Evolutionary conservation across 805 yeast species (phyloP).

Genomic region (Saturnispora saitoi): DNA sequence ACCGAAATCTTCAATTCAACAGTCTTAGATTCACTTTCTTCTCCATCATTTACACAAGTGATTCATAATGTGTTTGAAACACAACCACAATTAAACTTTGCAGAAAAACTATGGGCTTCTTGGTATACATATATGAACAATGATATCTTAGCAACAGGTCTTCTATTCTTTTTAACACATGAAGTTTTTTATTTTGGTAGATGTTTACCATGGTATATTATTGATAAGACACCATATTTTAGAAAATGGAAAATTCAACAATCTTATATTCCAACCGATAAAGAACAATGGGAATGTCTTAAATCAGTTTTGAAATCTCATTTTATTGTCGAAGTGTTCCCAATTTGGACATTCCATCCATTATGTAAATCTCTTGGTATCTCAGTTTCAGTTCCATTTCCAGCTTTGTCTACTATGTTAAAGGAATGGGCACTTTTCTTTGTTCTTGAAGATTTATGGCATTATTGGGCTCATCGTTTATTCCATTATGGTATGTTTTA

Average conservation of each 20-base stretch:
- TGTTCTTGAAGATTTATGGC: constrained; percentile 51
- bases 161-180: constrained; percentile 45
- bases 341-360: constrained; percentile 58
- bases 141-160: constrained; percentile 50
- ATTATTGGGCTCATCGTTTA: constrained; percentile 49
- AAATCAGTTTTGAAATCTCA: constrained; percentile 50
- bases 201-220: constrained; percentile 50
- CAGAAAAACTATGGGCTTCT: constrained; percentile 47
- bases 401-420: constrained; percentile 33
- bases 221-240: constrained; percentile 45
- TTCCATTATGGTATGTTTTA: constrained; percentile 50
- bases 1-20: constrained; percentile 29
- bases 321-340: constrained; percentile 49
- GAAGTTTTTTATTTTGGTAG: constrained; percentile 52
- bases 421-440: constrained; percentile 42
- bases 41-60: constrained; percentile 29
- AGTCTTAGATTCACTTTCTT: constrained; percentile 16
- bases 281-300: constrained; percentile 56
- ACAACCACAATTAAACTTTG: constrained; percentile 34
- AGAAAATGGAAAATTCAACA: constrained; percentile 47
- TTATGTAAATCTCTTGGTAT: constrained; percentile 41
- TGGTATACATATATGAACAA: constrained; percentile 47
- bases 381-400: constrained; percentile 45
- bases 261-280: constrained; percentile 40
- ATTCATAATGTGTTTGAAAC: constrained; percentile 29